A percentile compares a stretch with the other conserved stretches of the same genome.
Evolutionary conservation across 2,329 filamentous ascomycete genomes (phyloP).

Genomic region (Colletotrichum caudatum): DNA sequence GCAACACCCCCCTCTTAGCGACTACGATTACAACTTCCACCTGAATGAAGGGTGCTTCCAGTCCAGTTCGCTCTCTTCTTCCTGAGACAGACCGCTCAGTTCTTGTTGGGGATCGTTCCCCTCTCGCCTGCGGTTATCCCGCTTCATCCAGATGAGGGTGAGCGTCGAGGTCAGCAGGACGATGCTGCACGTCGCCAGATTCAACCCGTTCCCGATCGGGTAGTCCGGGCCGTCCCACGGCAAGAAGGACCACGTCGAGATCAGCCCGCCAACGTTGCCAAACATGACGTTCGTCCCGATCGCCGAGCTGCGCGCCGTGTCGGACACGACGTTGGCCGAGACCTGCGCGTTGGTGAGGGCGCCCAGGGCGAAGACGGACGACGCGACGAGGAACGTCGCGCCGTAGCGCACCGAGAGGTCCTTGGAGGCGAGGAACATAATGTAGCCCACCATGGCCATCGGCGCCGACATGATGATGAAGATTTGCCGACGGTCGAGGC

Average conservation of each 20-base stretch:
- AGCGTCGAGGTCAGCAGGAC: conserved; percentile 64
- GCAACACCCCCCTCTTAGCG: no score
- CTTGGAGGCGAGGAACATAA: conserved; percentile 70
- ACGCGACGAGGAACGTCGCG: conserved; percentile 73
- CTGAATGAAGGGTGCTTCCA: conserved; percentile 75
- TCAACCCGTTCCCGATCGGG: conserved; percentile 78
- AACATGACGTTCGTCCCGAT: conserved; percentile 73
- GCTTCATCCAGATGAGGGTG: conserved; percentile 70
- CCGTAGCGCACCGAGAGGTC: conserved; percentile 66
- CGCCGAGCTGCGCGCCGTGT: conserved; percentile 72
- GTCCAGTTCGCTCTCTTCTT: conserved; percentile 70
- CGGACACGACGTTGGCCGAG: conserved; percentile 73
- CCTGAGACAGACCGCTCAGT: conserved; percentile 63
- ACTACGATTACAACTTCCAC: conserved; percentile 57
- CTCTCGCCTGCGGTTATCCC: conserved; percentile 63
- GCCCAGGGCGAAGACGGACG: conserved; percentile 70
- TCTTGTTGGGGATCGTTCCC: conserved; percentile 53
- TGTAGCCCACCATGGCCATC: conserved; percentile 71
- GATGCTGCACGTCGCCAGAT: conserved; percentile 70
- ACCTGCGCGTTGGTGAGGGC: conserved; percentile 72
- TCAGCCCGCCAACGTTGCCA: conserved; percentile 65
- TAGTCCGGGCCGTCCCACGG: conserved; percentile 73
- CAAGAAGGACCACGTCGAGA: conserved; percentile 69
- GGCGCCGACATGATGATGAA: conserved; percentile 68
- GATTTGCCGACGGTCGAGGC: conserved; percentile 64